Base-by-base conservation (phyloP, 2,329 filamentous ascomycete genomes). In the Didymella glomerata region DNA sequence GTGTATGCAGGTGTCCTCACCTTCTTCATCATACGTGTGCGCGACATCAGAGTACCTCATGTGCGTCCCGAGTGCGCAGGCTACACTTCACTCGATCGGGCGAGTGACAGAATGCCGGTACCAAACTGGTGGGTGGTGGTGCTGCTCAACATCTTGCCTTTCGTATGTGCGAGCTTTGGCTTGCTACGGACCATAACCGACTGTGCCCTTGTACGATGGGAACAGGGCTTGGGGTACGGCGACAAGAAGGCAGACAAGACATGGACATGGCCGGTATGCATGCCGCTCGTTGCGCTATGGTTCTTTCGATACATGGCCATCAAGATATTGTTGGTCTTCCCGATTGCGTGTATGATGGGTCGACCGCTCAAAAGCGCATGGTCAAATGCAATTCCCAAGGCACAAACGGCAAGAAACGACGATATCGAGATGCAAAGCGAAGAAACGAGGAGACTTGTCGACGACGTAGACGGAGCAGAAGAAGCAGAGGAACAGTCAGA, bases 391-490 rank as follows among this genome's bases (percentile, higher is more conserved):
- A 25, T n/a, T 4, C n/a, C 48, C 4, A 32, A 28, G 6, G n/a
- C 18, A 9, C 7, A 34, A 28, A n/a, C 22, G 22, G 11, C 7
- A 6, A 22, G 24, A 45, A 18, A 25, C 46, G 24, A 48, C 28
- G 58, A 64, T 30, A 48, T 66, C 38, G 63, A 69, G 56, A 54
- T 65, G 53, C 49, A 45, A 34, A 45, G 32, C n/a, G 63, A 62
- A 13, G 67, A 64, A 44, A 46, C 41, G 40, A 57, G 24, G 44
- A 30, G 56, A 8, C 52, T 68, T 25, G 48, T 67, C 18, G 58
- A 52, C 18, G 27, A 60, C 48, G 25, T 58, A 10, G 64, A 62
- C 38, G 57, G 53, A 10, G 46, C 44, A 2, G 55, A 46, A 1
- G 59, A 63, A 18, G 60, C 55, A 16, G 54, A 56, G 10, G 48